Percentiles rank a stretch among this genome's conserved stretches.
Conservation (phyloP, 345 rosid species). For the Cardamine occulta region DNA sequence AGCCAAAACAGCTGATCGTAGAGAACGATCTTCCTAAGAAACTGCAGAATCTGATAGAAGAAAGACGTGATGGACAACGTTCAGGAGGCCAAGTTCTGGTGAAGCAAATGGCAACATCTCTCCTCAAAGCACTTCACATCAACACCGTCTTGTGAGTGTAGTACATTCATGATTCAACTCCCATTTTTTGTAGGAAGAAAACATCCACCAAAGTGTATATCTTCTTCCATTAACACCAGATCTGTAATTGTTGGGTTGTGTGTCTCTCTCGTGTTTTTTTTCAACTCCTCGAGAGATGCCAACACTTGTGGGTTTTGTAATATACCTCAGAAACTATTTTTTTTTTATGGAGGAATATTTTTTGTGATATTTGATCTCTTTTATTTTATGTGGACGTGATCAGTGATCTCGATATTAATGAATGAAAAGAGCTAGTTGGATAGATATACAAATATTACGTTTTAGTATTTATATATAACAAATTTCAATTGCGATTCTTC, state of each 20-base stretch:
- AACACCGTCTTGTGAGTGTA: slow-evolving; percentile 71
- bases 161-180: neutral
- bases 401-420: neutral
- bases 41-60: slow-evolving; percentile 86
- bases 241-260: slow-evolving; percentile 7
- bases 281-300: slow-evolving; percentile 15
- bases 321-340: neutral
- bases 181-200: slow-evolving; percentile 17
- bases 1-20: slow-evolving; percentile 92
- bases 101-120: slow-evolving; percentile 96
- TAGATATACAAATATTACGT: neutral
- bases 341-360: neutral
- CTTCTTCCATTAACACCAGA: slow-evolving; percentile 6
- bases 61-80: slow-evolving; percentile 90
- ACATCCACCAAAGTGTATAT: neutral
- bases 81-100: slow-evolving; percentile 96
- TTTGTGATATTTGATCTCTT: neutral
- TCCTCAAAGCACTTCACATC: slow-evolving; percentile 94
- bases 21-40: slow-evolving; percentile 91
- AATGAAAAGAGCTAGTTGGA: neutral
- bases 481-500: neutral
- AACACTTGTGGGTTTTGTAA: neutral
- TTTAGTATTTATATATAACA: neutral
- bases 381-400: neutral
- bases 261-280: neutral